Conservation (phyloP, 495 filamentous ascomycete species). For the Aspergillus olivimuriae region DNA sequence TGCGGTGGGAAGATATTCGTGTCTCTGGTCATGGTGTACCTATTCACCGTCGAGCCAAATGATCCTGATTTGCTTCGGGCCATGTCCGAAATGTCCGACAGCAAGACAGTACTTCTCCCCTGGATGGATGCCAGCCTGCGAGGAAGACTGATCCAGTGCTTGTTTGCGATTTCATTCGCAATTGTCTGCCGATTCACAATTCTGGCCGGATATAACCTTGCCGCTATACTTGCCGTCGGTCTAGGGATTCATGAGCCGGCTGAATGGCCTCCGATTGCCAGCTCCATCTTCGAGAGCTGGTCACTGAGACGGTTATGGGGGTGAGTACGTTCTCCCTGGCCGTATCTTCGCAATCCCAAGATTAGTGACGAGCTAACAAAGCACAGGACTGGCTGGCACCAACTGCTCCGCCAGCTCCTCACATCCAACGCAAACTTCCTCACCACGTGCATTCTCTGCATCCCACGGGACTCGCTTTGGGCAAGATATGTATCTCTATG, state of each 20-base stretch:
- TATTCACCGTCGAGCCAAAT: constrained; percentile 10
- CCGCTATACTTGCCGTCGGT: constrained; percentile 1
- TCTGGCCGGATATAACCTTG: constrained; percentile 6
- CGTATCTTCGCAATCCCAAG: neutral
- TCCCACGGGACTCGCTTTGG: neutral
- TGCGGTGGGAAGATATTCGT: neutral
- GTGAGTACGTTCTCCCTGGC: constrained; percentile 3
- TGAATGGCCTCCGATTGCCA: constrained; percentile 14
- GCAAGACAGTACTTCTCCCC: constrained; percentile 4
- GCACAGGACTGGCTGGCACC: constrained; percentile 17
- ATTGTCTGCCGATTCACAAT: constrained; percentile 10
- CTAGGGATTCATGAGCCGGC: constrained; percentile 4
- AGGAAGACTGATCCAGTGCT: neutral
- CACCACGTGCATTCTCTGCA: constrained; percentile 3
- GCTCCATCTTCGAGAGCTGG: constrained; percentile 8
- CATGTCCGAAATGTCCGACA: neutral
- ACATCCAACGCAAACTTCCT: constrained; percentile 10
- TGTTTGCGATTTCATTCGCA: constrained; percentile 15
- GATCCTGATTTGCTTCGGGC: constrained; percentile 2
- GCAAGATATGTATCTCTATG: constrained; percentile 5
- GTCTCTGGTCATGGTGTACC: neutral
- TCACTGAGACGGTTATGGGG: constrained; percentile 14
- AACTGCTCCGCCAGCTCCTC: constrained; percentile 14
- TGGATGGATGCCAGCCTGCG: neutral
- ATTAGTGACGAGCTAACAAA: neutral